Conservation (phyloP, 345 rosid species). For the Eucalyptus sp. region DNA sequence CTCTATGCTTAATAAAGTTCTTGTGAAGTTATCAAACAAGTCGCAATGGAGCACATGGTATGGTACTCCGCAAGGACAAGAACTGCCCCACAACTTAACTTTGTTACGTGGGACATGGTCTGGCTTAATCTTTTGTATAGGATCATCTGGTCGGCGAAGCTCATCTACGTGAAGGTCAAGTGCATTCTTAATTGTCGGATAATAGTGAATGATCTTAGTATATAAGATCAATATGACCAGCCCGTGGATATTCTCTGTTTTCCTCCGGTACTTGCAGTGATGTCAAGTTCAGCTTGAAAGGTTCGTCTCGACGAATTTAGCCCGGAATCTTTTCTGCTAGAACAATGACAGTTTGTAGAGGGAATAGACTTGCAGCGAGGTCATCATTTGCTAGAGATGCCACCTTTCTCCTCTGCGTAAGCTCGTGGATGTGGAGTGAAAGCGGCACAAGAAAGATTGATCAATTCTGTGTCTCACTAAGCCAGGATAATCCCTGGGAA, state of each 20-base stretch:
- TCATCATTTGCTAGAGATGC: background rate
- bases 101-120: background rate
- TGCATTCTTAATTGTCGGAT: background rate
- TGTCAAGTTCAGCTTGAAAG: background rate
- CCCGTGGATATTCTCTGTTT: background rate
- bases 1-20: background rate
- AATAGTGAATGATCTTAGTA: background rate
- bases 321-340: background rate
- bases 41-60: background rate
- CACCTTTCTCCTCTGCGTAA: background rate
- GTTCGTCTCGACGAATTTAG: background rate
- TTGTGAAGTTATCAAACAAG: background rate
- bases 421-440: background rate
- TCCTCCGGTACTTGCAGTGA: background rate
- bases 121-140: background rate
- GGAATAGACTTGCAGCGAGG: background rate
- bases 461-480: no score
- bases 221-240: background rate
- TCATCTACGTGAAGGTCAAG: background rate
- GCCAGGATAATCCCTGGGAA: no score
- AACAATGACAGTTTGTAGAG: background rate
- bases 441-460: no score
- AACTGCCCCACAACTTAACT: background rate
- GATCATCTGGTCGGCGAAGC: background rate
- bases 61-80: background rate